Conservation (phyloP, 1,139 yeast genomes). For the Saccharomyces hybrid region DNA sequence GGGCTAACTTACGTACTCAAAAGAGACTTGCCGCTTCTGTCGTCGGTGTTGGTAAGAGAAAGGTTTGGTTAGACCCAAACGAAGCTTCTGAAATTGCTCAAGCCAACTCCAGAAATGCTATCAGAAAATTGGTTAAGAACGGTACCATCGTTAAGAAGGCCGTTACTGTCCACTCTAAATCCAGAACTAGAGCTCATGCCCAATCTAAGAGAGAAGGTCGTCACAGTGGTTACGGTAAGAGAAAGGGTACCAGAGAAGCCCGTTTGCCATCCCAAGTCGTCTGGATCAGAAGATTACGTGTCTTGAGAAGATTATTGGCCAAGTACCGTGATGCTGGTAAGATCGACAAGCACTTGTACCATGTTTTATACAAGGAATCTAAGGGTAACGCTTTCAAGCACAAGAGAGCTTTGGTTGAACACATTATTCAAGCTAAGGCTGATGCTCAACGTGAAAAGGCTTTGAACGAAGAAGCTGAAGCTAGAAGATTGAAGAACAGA, state of each 20-base stretch:
- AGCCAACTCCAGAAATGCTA: constrained; percentile 98
- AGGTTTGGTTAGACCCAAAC: constrained; percentile 99
- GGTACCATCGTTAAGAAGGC: constrained; percentile 99
- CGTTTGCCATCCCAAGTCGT: constrained; percentile 97
- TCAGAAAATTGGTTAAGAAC: constrained; percentile 96
- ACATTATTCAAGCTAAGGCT: constrained; percentile 99
- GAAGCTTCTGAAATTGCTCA: constrained; percentile 93
- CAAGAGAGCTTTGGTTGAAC: constrained; percentile 99
- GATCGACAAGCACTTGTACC: constrained; percentile 99
- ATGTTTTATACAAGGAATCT: constrained; percentile 91
- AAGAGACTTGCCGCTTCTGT: constrained; percentile 99
- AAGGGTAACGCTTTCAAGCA: constrained; percentile 99
- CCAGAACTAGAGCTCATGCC: constrained; percentile 96
- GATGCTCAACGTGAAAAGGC: constrained; percentile 99
- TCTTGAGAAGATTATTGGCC: constrained; percentile 95
- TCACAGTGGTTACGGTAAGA: constrained; percentile 99
- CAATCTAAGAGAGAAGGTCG: constrained; percentile 98
- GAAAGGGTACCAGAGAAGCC: constrained; percentile 99
- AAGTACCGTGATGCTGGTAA: constrained; percentile 99
- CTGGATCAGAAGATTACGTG: constrained; percentile 99
- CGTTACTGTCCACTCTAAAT: constrained; percentile 93
- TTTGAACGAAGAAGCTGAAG: constrained; percentile 97
- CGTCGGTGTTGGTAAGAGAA: constrained; percentile 98
- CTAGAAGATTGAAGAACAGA: constrained; percentile 98
- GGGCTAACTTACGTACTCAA: constrained; percentile 99